These are phyloP conservation scores for Chaetothyriales sp. DNA, from an alignment of 2,329 filamentous ascomycete genomes.

Conservation along the genomic window DNA sequence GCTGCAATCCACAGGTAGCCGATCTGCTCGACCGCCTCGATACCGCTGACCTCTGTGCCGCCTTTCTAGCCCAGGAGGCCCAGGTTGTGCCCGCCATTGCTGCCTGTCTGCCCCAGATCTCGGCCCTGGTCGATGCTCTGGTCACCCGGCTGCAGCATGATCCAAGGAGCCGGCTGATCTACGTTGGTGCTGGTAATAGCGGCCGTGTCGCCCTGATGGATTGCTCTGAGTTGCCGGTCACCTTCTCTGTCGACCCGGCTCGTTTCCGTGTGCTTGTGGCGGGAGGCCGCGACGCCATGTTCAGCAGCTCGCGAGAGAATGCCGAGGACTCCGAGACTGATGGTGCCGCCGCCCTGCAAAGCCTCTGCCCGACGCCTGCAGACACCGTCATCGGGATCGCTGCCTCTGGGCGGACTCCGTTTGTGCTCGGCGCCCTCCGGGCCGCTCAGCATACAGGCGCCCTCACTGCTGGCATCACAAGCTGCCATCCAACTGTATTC, in stretches of 20 bases:
- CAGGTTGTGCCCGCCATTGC: constrained; percentile 21
- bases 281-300: constrained; percentile 28
- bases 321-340: constrained; percentile 26
- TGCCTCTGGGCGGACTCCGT: constrained; percentile 30
- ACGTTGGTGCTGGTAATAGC: constrained; percentile 32
- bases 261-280: constrained; percentile 31
- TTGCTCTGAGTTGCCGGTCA: constrained; percentile 30
- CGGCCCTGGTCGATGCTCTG: constrained; percentile 22
- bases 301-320: constrained; percentile 26
- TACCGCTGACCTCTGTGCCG: no score
- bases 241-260: constrained; percentile 25
- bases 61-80: constrained; percentile 18
- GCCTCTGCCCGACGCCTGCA: constrained; percentile 18
- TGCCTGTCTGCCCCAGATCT: constrained; percentile 22
- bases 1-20: constrained; percentile 18
- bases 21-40: no score
- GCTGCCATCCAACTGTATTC: constrained; percentile 24
- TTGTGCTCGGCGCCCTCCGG: constrained; percentile 26
- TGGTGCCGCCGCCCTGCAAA: constrained; percentile 21
- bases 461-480: constrained; percentile 27
- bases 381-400: constrained; percentile 31
- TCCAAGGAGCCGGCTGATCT: constrained; percentile 23
- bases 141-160: constrained; percentile 18
- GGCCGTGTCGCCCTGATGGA: constrained; percentile 30
- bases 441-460: constrained; percentile 24